Evolutionary conservation across 495 filamentous ascomycete species (phyloP).

Genomic region (Neurospora discreta): DNA sequence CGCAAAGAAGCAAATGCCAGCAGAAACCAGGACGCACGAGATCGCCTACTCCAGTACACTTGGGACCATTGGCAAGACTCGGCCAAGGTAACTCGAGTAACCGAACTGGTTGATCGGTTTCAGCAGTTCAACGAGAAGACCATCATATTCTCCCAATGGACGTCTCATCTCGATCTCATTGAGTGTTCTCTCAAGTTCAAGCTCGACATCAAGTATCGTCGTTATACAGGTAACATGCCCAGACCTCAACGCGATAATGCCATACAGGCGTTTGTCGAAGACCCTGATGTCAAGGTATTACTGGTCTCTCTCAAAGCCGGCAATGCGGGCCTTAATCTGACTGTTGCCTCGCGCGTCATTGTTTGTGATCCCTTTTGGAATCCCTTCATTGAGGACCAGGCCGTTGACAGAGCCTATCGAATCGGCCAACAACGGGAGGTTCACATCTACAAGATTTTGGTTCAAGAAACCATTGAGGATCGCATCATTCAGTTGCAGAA

Average conservation of each 20-base stretch:
- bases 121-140: constrained; percentile 55
- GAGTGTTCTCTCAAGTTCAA: constrained; percentile 70
- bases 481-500: constrained; percentile 81
- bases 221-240: constrained; percentile 84
- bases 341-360: constrained; percentile 77
- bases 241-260: constrained; percentile 55
- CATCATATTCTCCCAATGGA: constrained; percentile 90
- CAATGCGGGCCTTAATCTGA: constrained; percentile 84
- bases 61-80: constrained; percentile 60
- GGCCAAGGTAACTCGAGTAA: constrained; percentile 66
- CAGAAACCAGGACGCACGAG: constrained; percentile 50
- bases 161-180: constrained; percentile 80
- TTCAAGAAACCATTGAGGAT: constrained; percentile 77
- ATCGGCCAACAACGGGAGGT: constrained; percentile 73
- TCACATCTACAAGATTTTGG: constrained; percentile 68
- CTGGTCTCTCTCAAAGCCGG: constrained; percentile 84
- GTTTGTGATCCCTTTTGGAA: constrained; percentile 97
- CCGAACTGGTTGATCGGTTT: constrained; percentile 49
- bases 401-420: constrained; percentile 85
- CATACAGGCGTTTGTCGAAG: constrained; percentile 61
- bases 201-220: constrained; percentile 46
- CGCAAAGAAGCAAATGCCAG: constrained; percentile 40
- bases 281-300: constrained; percentile 59
- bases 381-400: constrained; percentile 88
- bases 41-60: constrained; percentile 52